Evolutionary conservation across 371 early-diverging fungal species (phyloP).

Genomic region (Mucor velutinosus): DNA sequence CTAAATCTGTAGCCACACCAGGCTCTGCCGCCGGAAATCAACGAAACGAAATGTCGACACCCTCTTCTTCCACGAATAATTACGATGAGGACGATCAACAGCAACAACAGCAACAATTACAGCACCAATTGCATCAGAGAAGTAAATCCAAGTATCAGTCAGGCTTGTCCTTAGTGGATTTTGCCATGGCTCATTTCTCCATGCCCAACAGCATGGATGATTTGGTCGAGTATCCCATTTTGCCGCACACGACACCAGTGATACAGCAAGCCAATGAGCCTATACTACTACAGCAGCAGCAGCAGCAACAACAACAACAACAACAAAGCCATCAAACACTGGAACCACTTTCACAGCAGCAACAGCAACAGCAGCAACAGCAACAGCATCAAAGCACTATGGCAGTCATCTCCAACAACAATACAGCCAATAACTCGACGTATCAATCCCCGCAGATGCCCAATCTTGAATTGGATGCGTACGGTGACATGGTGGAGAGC

Average conservation of each 20-base stretch:
- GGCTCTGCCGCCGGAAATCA: constrained; percentile 6
- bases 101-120: constrained; percentile 1
- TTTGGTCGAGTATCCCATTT: constrained; percentile 12
- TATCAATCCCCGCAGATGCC: constrained; percentile 24
- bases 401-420: background rate
- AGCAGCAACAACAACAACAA: background rate
- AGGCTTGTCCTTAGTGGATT: constrained; percentile 21
- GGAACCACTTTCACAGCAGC: background rate
- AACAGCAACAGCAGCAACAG: background rate
- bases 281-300: background rate
- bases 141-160: constrained; percentile 3
- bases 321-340: background rate
- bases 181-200: constrained; percentile 20
- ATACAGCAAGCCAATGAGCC: background rate
- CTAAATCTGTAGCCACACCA: constrained; percentile 34
- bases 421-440: background rate
- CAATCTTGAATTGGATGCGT: constrained; percentile 19
- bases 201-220: constrained; percentile 13
- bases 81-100: constrained; percentile 6
- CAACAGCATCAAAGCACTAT: background rate
- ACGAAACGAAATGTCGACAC: constrained; percentile 4
- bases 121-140: background rate
- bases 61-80: background rate
- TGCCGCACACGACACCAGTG: background rate
- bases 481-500: constrained; percentile 17